Percentiles rank a stretch among this genome's conserved stretches.
Evolutionary conservation across 495 filamentous ascomycete genomes (phyloP).

Genomic region (Penicillium samsonianum): DNA sequence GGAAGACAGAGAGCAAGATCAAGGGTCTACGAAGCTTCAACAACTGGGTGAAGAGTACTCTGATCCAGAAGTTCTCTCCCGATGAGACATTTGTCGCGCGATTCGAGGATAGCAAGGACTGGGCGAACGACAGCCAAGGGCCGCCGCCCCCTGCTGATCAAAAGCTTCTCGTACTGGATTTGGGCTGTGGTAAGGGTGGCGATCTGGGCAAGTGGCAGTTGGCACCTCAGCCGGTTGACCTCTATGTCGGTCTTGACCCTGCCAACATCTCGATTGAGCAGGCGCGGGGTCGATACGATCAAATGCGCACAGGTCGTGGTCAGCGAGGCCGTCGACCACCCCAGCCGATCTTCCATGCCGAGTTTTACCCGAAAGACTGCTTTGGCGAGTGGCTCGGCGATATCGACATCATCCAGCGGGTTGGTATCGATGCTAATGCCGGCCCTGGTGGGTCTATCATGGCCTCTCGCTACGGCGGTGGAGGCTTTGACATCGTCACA

Average conservation of each 20-base stretch:
- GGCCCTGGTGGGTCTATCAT: conserved; percentile 58
- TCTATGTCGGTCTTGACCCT: conserved; percentile 92
- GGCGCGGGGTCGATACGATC: conserved; percentile 76
- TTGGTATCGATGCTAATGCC: conserved; percentile 75
- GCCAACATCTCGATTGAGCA: conserved; percentile 90
- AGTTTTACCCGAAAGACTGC: conserved; percentile 87
- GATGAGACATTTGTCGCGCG: conserved; percentile 65
- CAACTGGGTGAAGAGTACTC: conserved; percentile 96
- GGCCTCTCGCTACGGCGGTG: conserved; percentile 59
- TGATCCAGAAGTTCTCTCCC: conserved; percentile 95
- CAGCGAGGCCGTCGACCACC: conserved; percentile 57
- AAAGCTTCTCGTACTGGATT: conserved; percentile 77
- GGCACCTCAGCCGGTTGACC: conserved; percentile 76
- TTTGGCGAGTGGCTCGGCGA: conserved; percentile 79
- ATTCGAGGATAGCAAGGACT: conserved; percentile 42
- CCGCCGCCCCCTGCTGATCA: conserved; percentile 45
- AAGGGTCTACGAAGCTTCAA: conserved; percentile 94
- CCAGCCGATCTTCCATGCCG: conserved; percentile 69
- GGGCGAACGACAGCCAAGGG: conserved; percentile 53
- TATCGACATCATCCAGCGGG: conserved; percentile 72
- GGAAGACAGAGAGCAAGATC: conserved; percentile 88
- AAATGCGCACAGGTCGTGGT: conserved; percentile 65
- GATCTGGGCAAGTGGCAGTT: conserved; percentile 95
- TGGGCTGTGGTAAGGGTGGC: conserved; percentile 96
- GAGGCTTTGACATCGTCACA: conserved; percentile 92